These are phyloP conservation scores for Cutaneotrichosporon dermatis DNA, from an alignment of 1,284 basidiomycete genomes.

Conservation along the genomic window DNA sequence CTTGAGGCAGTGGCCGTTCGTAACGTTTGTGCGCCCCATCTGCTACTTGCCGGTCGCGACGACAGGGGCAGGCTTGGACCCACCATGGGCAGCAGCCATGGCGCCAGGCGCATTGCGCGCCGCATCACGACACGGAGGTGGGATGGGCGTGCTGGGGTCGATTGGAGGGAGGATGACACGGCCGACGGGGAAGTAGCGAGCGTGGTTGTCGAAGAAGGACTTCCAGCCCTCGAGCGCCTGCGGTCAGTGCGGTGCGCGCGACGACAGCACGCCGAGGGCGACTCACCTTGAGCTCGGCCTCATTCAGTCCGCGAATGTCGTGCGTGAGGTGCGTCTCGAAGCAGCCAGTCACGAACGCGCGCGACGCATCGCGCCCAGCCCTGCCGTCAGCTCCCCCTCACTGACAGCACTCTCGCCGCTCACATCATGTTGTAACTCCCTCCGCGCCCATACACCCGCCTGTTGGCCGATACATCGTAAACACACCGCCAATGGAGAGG, in stretches of 20 bases:
- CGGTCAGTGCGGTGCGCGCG: neutral
- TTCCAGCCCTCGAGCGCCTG: slow-evolving; percentile 82
- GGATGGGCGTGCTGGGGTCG: slow-evolving; percentile 71
- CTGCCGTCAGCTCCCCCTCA: slow-evolving; percentile 35
- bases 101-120: slow-evolving; percentile 53
- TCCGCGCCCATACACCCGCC: slow-evolving; percentile 49
- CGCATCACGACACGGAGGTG: slow-evolving; percentile 74
- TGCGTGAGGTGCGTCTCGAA: slow-evolving; percentile 82
- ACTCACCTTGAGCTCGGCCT: slow-evolving; percentile 65
- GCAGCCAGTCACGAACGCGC: slow-evolving; percentile 88
- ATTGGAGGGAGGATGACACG: slow-evolving; percentile 56
- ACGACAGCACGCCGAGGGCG: neutral
- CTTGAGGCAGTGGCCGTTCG: too few species aligned
- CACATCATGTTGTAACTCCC: slow-evolving; percentile 51
- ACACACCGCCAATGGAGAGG: slow-evolving; percentile 82
- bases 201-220: slow-evolving; percentile 74
- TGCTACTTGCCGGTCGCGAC: slow-evolving; percentile 70
- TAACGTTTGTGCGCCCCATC: neutral
- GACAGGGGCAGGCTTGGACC: slow-evolving; percentile 54
- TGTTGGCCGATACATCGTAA: slow-evolving; percentile 46
- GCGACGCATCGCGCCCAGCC: slow-evolving; percentile 78
- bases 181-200: slow-evolving; percentile 72
- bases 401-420: neutral
- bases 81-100: slow-evolving; percentile 33
- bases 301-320: slow-evolving; percentile 74